Base-by-base conservation (phyloP, 371 early-diverging fungal species). In the Mucor sp. region DNA sequence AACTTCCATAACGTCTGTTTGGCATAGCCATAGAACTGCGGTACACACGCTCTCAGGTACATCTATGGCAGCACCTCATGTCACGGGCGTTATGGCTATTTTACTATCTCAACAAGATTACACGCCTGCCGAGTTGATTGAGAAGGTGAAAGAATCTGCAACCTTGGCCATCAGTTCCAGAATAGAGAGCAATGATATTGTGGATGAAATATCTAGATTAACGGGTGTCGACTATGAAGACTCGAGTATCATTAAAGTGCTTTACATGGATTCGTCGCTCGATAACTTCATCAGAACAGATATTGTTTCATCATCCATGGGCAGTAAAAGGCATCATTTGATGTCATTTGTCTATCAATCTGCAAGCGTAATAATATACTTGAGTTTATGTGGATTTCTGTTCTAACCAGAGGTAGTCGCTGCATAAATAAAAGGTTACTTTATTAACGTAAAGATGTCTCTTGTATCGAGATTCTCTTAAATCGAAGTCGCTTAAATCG, bases 21-120 rank as follows among this genome's bases (percentile, higher is more conserved):
- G 84, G 85, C 68, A 64, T 35, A 80, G 81, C 70, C 68, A 79
- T 1, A 55, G 64, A 7, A 70, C 58, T 25, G 58, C 62, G 15
- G 59, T 32, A 25, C 76, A 76, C 27, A 81, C 66, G 7, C 74
- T 83, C 19, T 79, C 87, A 27, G 93, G 93, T n/a, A 93, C 91
- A 19, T 90, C 89, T 0, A 91, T 93, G 89, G 89, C 92, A 15
- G 74, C 87, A 47, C 92, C 92, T 8, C 90, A 75, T 67, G 78
- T 82, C 4, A 65, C 79, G 15, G 82, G 79, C 15, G 71, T 69
- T 3, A 77, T 82, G 78, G 79, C 79, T 9, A 61, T 78, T n/a
- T 65, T 70, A 19, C 69, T 79, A 3, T 66, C 76, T 8, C 55
- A 77, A 57, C 50, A 62, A 11, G 64, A 77, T 23, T 81, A 77